These are phyloP conservation scores for Filobasidium floriforme DNA, from an alignment of 768 basidiomycete genomes.

Conservation along the genomic window DNA sequence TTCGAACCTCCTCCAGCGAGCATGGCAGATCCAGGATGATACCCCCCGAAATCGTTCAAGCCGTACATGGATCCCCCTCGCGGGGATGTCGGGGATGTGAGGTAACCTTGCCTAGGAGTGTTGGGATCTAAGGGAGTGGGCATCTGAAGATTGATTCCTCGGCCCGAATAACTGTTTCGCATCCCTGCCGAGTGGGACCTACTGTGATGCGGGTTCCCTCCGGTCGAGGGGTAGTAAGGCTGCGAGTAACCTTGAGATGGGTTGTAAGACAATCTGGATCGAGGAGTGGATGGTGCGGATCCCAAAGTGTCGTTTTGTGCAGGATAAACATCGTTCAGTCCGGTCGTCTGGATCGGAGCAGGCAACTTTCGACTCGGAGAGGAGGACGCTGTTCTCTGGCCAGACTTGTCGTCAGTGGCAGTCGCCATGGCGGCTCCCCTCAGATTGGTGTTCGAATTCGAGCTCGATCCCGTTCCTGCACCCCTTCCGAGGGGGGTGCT, in stretches of 20 bases:
- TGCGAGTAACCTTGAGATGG: background rate
- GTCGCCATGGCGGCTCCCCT: background rate
- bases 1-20: background rate
- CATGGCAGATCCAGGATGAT: too few species aligned
- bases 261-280: constrained; percentile 8
- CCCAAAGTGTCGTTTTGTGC: background rate
- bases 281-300: constrained; percentile 4
- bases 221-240: constrained; percentile 12
- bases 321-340: constrained; percentile 6
- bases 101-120: constrained; percentile 12
- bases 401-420: background rate
- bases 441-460: background rate
- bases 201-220: background rate
- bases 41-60: constrained; percentile 4
- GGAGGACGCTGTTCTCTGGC: background rate
- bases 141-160: constrained; percentile 17
- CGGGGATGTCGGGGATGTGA: background rate
- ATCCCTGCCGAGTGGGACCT: too few species aligned
- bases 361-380: constrained; percentile 1
- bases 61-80: background rate
- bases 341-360: constrained; percentile 12
- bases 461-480: too few species aligned
- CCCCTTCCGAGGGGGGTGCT: too few species aligned
- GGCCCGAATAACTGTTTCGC: constrained; percentile 11
- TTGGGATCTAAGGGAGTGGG: constrained; percentile 13